A percentile compares a stretch with the other conserved stretches of the same genome.
These are phyloP conservation scores for Podaxis sp. DNA, from an alignment of 768 basidiomycete species.

Conservation along the genomic window DNA sequence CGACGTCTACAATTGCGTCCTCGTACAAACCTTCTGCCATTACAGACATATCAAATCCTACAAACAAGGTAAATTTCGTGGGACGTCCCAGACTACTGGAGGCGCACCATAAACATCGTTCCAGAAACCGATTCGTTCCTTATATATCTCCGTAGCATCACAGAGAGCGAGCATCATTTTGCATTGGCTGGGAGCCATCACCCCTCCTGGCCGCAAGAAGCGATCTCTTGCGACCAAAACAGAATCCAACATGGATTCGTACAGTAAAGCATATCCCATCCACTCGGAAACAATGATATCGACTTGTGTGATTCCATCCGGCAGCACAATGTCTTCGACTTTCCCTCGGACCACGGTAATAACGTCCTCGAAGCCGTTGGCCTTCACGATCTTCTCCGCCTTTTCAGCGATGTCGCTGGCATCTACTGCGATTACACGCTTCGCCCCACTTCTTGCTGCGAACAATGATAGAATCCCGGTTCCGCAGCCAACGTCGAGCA, in stretches of 20 bases:
- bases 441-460: constrained; percentile 86
- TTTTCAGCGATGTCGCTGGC: constrained; percentile 82
- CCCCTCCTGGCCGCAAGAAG: constrained; percentile 72
- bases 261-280: constrained; percentile 93
- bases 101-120: constrained; percentile 80
- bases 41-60: constrained; percentile 85
- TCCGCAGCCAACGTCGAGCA: constrained; percentile 96
- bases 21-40: constrained; percentile 78
- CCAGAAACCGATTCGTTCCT: constrained; percentile 91
- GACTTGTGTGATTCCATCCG: constrained; percentile 70
- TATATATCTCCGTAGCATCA: constrained; percentile 70
- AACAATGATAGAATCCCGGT: constrained; percentile 92
- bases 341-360: constrained; percentile 91
- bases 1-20: constrained; percentile 84
- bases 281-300: constrained; percentile 97
- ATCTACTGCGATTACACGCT: constrained; percentile 88
- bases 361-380: constrained; percentile 67
- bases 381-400: constrained; percentile 74
- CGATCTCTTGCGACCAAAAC: constrained; percentile 87
- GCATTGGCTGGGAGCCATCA: constrained; percentile 92
- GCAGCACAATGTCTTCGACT: constrained; percentile 83
- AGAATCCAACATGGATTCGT: constrained; percentile 98
- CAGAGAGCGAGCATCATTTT: constrained; percentile 83
- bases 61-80: not conserved
- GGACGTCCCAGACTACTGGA: not conserved